These are phyloP conservation scores for Ogataea thermomethanolica DNA, from an alignment of 805 yeast species.

Conservation along the genomic window DNA sequence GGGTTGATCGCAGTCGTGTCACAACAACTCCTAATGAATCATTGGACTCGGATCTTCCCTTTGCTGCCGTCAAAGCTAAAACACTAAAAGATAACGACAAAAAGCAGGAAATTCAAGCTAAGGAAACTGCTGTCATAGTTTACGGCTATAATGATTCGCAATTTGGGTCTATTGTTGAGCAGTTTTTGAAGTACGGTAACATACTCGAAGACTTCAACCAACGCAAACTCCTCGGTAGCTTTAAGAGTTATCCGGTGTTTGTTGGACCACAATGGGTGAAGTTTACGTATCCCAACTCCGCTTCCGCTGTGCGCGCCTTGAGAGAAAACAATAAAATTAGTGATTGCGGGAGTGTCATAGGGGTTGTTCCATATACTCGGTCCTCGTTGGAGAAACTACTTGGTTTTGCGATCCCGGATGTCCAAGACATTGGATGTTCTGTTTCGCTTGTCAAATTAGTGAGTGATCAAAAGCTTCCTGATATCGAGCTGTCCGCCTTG, in stretches of 20 bases:
- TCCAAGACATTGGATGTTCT: constrained; percentile 48
- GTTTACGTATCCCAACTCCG: constrained; percentile 71
- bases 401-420: constrained; percentile 38
- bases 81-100: constrained; percentile 20
- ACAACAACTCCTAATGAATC: constrained; percentile 8
- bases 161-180: constrained; percentile 62
- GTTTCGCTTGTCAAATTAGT: constrained; percentile 17
- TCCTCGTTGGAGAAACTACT: constrained; percentile 57
- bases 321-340: constrained; percentile 75
- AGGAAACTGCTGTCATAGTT: constrained; percentile 70
- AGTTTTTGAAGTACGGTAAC: constrained; percentile 75
- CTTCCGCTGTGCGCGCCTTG: constrained; percentile 77
- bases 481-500: constrained; percentile 13
- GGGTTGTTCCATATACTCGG: constrained; percentile 69
- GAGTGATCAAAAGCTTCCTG: constrained; percentile 10
- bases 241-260: constrained; percentile 57
- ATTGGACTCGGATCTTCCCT: constrained; percentile 15
- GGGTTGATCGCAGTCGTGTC: constrained; percentile 24
- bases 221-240: not conserved
- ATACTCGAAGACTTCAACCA: constrained; percentile 70
- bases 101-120: constrained; percentile 20
- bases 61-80: constrained; percentile 9
- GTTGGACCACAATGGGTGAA: constrained; percentile 92
- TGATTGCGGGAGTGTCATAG: constrained; percentile 52
- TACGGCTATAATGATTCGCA: constrained; percentile 85